Evolutionary conservation across 139 green algal genomes (phyloP), one percentile per base, ranked within the genome.

Genomic region (Chlorella sp.): DNA sequence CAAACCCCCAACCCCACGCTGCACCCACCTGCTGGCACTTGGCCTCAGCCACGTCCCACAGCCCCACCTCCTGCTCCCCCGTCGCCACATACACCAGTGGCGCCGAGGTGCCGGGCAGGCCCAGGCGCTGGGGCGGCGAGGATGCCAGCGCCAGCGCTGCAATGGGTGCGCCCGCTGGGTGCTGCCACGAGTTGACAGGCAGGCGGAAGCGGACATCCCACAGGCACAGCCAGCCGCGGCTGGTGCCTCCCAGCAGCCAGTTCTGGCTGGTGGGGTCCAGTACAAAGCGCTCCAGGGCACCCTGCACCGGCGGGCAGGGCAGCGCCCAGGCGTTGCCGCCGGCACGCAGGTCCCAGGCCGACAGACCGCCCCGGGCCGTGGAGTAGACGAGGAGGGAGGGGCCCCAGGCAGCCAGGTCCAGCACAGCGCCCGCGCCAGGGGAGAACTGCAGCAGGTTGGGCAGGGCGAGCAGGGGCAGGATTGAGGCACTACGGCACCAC

Each of bases 151-250:
- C 88, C 86, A 96, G 80, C 21, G 90, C 89, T 32, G 94, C 81
- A 13, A 95, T 74, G 81, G 80, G 78, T 57, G 56, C 73, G 44
- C 87, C 85, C 5, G 30, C 36, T 11, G 85, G 88, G 34, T 91
- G 89, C 32, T 38, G 78, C 86, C 89, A 92, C 36, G 25, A 26
- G 36, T 63, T 65, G 38, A 91, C 86, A 3, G 65, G 85, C 65
- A 96, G 76, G 76, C 82, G 84, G 88, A 97, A 98, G 74, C 95
- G 89, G 57, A 95, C 86, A 82, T 98, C 95, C 95, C 95, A 98
- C 68, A 97, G 71, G 9, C 83, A 76, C 65, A 97, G 70, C 39
- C 80, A 72, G 30, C 95, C 95, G 20, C 91, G 84, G 65, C 57
- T 91, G 84, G 79, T 93, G 39, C 92, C 93, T n/a, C 91, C 92